A percentile compares a stretch with the other conserved stretches of the same genome.
phyloP scores from a whole-genome alignment of 2,329 filamentous ascomycete genomes.

The Penicillium sp. region DNA sequence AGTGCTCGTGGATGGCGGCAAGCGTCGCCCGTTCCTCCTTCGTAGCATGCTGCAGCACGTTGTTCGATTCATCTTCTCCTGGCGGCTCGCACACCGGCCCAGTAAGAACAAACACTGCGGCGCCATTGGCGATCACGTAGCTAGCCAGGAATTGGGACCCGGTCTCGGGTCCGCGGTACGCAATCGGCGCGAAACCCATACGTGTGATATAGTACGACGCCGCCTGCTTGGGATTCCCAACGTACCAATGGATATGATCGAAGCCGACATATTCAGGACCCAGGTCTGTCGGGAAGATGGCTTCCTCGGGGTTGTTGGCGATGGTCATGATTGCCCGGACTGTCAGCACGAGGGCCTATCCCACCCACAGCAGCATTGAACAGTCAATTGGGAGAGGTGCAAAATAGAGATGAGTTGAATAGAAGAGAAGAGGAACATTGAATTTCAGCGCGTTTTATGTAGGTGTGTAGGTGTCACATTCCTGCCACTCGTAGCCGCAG shows the following conservation, averaged over 20 bases:
- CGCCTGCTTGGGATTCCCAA: constrained; percentile 89
- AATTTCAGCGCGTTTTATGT: neutral
- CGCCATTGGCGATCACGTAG: constrained; percentile 72
- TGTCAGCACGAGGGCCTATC: neutral
- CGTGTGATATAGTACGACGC: constrained; percentile 78
- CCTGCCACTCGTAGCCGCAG: neutral
- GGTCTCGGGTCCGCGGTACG: constrained; percentile 81
- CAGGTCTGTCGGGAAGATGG: constrained; percentile 17
- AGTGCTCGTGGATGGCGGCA: constrained; percentile 69
- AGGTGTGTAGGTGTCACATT: neutral
- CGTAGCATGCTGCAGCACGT: constrained; percentile 41
- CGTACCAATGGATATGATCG: constrained; percentile 87
- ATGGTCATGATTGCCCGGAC: constrained; percentile 4
- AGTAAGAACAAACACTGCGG: constrained; percentile 76
- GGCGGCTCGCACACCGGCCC: constrained; percentile 63
- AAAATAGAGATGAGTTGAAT: neutral
- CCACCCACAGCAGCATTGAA: neutral
- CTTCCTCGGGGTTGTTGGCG: constrained; percentile 1
- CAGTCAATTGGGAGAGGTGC: neutral
- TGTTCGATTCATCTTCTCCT: constrained; percentile 52
- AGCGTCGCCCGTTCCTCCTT: constrained; percentile 60
- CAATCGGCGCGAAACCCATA: constrained; percentile 74
- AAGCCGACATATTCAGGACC: constrained; percentile 54
- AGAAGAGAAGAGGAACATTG: neutral
- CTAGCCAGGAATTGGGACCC: constrained; percentile 73